Evolutionary conservation across 176 grass and related monocot genomes (phyloP).

Genomic region (Poa annua): DNA sequence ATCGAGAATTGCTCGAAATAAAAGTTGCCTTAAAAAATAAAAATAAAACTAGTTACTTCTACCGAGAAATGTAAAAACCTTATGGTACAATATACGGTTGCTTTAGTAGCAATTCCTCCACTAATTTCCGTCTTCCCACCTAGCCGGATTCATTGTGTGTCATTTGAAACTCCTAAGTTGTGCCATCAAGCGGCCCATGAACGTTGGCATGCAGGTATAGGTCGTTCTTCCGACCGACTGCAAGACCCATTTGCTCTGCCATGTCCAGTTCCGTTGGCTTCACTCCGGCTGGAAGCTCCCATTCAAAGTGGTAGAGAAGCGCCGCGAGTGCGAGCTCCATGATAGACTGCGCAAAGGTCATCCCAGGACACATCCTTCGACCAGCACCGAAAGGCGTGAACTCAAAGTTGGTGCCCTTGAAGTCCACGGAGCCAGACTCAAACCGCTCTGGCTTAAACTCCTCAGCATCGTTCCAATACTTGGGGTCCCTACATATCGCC

Average conservation of each 20-base stretch:
- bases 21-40: too few species aligned
- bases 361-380: not conserved
- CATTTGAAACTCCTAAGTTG: not conserved
- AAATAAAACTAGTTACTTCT: too few species aligned
- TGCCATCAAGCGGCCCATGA: not conserved
- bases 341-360: not conserved
- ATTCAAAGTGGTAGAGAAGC: slow-evolving; percentile 6
- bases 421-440: not conserved
- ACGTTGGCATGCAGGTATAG: not conserved
- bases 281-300: not conserved
- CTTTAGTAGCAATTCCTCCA: too few species aligned
- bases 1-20: too few species aligned
- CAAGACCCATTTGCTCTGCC: slow-evolving; percentile 1
- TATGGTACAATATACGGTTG: too few species aligned
- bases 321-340: not conserved
- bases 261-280: not conserved
- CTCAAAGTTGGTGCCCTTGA: not conserved
- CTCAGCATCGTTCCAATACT: not conserved
- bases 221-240: not conserved
- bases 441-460: slow-evolving; percentile 28
- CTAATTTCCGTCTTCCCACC: too few species aligned
- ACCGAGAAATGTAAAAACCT: too few species aligned
- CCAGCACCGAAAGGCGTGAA: not conserved
- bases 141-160: not conserved
- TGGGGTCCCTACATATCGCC: not conserved